Evolutionary conservation across 352 stramenopile species (phyloP), one percentile per base, ranked within the genome.

Genomic region (Phytopythium montanum): DNA sequence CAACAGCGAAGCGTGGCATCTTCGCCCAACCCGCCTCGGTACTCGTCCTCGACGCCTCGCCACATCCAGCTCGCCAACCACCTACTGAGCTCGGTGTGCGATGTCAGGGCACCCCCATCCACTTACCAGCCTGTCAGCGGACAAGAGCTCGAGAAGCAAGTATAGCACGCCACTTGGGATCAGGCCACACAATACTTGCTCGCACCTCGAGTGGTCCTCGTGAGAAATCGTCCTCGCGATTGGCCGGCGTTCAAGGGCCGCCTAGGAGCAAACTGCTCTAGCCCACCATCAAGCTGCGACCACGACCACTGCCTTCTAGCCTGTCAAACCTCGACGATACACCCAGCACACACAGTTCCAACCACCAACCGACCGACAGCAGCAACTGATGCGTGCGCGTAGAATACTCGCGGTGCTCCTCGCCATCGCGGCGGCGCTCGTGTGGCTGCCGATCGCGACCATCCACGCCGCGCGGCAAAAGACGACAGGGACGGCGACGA

Each of bases 361-460:
- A 5, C 36, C 7, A 2, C 13, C 34, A n/a, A n/a, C 8, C 34
- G n/a, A 12, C 39, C 39, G n/a, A 45, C 14, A 23, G 3, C 39
- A 45, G 31, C 18, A 45, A 5, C 7, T 42, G 31, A 56, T 56
- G 50, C 50, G 1, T 0, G 12, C 42, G 19, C 50, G 33, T 12
- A n/a, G 3, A 21, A 10, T 56, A 9, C 5, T 56, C 2, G 18
- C 18, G n/a, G 50, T 8, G 31, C 13, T 46, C 1, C 3, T 3
- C 1, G 33, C 50, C 12, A 44, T 46, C 21, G 19, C 45, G n/a
- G 50, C 33, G 19, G 25, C 25, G 12, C 45, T 52, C 25, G 33
- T 34, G 28, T 56, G 50, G 50, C 33, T 42, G 50, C 21, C 50
- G 18, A 13, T 33, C n/a, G 16, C 31, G 31, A 56, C 50, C 7